Evolutionary conservation across 2,329 filamentous ascomycete species (phyloP).

Genomic region (Myriosclerotinia scirpicola): DNA sequence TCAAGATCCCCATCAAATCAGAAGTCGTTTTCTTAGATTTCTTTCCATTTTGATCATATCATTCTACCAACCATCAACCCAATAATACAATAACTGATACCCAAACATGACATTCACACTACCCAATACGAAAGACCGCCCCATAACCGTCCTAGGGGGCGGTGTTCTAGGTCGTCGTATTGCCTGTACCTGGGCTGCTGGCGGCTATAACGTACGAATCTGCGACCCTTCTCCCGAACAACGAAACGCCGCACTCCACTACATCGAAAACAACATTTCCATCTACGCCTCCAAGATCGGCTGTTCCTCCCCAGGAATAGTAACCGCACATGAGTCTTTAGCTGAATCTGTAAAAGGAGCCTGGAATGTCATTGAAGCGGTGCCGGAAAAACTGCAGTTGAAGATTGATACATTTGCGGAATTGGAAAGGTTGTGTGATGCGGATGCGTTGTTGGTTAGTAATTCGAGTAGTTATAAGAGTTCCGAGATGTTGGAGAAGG

Average conservation of each 20-base stretch:
- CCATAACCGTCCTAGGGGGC: constrained; percentile 45
- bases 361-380: constrained; percentile 45
- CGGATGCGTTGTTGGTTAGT: constrained; percentile 46
- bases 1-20: no score
- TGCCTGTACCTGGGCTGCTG: constrained; percentile 44
- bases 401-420: constrained; percentile 45
- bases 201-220: constrained; percentile 47
- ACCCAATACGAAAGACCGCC: constrained; percentile 33
- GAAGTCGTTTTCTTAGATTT: background rate
- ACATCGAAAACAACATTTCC: constrained; percentile 43
- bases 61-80: background rate
- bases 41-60: background rate
- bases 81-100: background rate
- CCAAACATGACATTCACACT: constrained; percentile 20
- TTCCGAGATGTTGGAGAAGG: constrained; percentile 44
- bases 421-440: constrained; percentile 43
- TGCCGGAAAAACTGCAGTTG: constrained; percentile 47
- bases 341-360: constrained; percentile 34
- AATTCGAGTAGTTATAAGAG: constrained; percentile 51
- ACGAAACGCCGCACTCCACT: constrained; percentile 43
- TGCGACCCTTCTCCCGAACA: constrained; percentile 46
- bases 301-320: constrained; percentile 15
- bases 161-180: constrained; percentile 48
- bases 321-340: constrained; percentile 28
- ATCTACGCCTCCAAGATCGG: constrained; percentile 9